Base-by-base conservation (phyloP, 2,329 filamentous ascomycete species). In the Fusarium musae region DNA sequence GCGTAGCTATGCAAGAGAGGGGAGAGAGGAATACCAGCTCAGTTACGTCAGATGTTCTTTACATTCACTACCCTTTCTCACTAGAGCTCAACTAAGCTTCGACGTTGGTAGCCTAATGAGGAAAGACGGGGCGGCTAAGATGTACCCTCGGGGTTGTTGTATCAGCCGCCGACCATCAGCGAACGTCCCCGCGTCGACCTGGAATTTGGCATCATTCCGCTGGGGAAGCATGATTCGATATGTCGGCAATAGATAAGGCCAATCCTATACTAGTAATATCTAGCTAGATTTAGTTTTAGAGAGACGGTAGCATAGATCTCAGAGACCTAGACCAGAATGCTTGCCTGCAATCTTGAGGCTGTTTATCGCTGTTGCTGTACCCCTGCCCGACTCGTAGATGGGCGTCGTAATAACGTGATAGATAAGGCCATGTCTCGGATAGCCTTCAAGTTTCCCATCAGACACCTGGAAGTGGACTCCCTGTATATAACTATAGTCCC, bases 61-160 rank as follows among this genome's bases (percentile, higher is more conserved):
- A 37, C 3, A 37, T 1, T 6, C 32, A 52, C 49, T 21, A 0
- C n/a, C 30, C 4, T 23, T 7, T 23, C 0, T 0, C 2, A 0
- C 11, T 50, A 1, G 0, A 15, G 5, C 2, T 0, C 4, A 17
- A 3, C 2, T 2, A 6, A 21, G 4, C 0, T 3, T 16, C 5
- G 32, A 26, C 4, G 4, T 1, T 26, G 1, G n/a, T 26, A 26
- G 12, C 49, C 49, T 11, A 2, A 53, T 26, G 0, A 2, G 49
- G 49, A 26, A 53, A 37, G 49, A 21, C 30, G 49, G n/a, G n/a
- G 32, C 49, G 32, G 49, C 9, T 53, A 9, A 9, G 1, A 26
- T 16, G 0, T 16, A 53, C 49, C 17, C 49, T 37, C 12, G 49
- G 49, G 12, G 49, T 37, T 2, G 32, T 26, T 12, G 6, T 52